Conservation (phyloP, 2,329 filamentous ascomycete species). For the Pseudomassariella vexata region DNA sequence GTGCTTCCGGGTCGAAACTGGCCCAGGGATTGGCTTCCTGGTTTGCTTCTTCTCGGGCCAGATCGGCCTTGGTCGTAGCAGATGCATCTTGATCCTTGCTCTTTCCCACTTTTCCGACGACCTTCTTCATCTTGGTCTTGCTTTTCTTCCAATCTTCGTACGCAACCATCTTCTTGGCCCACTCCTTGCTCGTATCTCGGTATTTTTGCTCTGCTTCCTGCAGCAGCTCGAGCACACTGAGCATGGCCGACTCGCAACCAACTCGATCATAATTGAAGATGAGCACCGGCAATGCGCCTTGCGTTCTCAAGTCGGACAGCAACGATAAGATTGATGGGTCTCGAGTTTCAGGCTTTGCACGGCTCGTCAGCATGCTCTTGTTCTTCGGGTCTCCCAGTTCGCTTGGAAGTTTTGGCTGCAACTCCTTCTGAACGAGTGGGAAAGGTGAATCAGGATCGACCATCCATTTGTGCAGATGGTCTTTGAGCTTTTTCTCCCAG, state of each 20-base stretch:
- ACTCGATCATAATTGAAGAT: constrained; percentile 71
- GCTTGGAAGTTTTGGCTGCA: constrained; percentile 30
- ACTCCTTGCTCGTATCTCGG: constrained; percentile 51
- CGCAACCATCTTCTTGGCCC: constrained; percentile 53
- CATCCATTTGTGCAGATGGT: constrained; percentile 55
- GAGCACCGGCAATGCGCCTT: constrained; percentile 65
- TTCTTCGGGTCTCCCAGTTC: constrained; percentile 1
- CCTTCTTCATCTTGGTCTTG: not conserved
- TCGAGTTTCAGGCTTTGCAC: too few relatives aligned
- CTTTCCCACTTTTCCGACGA: constrained; percentile 29
- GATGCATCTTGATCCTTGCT: constrained; percentile 37
- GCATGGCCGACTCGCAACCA: constrained; percentile 52
- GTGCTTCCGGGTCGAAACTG: constrained; percentile 61
- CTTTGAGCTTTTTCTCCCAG: constrained; percentile 61
- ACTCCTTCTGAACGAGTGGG: constrained; percentile 36
- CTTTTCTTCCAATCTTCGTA: constrained; percentile 49
- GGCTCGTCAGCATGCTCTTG: constrained; percentile 10
- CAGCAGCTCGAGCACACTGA: constrained; percentile 52
- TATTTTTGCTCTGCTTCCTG: constrained; percentile 47
- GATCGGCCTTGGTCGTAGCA: constrained; percentile 49
- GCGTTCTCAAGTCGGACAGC: constrained; percentile 52
- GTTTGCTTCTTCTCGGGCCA: constrained; percentile 49
- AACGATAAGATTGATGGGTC: constrained; percentile 48
- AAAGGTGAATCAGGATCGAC: constrained; percentile 38
- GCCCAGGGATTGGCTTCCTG: constrained; percentile 52